Evolutionary conservation across 768 basidiomycete species (phyloP), one percentile per base, ranked within the genome.

Genomic region (Mycena pura): DNA sequence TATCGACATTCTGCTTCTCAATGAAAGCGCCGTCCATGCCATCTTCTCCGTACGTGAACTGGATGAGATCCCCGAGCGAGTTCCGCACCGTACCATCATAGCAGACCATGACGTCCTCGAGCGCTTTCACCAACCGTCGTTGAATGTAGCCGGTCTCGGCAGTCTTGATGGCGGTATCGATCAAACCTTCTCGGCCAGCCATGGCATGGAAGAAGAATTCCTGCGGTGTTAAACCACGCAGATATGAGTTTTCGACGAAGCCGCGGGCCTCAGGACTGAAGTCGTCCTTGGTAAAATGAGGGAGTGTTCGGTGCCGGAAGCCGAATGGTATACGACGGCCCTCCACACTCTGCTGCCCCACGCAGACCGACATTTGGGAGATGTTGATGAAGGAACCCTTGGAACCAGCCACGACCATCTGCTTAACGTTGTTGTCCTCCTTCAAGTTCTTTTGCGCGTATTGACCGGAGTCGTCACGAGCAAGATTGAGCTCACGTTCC

Each of bases 151-250:
- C 97, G 0, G 97, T 99, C 78, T 99, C 97, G 44, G 97, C 97
- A 5, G 97, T 99, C 82, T 99, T 99, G 74, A 99, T 96, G 38
- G 97, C 97, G 4, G 97, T 99, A 83, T 99, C 97, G 70, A 99
- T 98, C 52, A 99, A 78, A 82, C 97, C 97, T 77, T 99, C 97
- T 68, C 97, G 93, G 76, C 97, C 96, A 69, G 96, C 96, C 96
- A 99, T 99, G 57, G 97, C 97, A 75, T 99, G 97, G 88, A 99
- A 99, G 84, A 99, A 99, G 83, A 94, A 99, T 72, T 99, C 97
- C 65, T 98, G 95, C 0, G 97, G 96, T 3, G 96, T 99, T 60
- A 99, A 74, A 24, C 97, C 96, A 57, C 96, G 91, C 31, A 99
- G 82, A 70, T 99, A 99, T 21, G 97, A 99, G 74, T 99, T 99